These are phyloP conservation scores for Penicillium sp. DNA, from an alignment of 2,329 filamentous ascomycete species.

Conservation along the genomic window DNA sequence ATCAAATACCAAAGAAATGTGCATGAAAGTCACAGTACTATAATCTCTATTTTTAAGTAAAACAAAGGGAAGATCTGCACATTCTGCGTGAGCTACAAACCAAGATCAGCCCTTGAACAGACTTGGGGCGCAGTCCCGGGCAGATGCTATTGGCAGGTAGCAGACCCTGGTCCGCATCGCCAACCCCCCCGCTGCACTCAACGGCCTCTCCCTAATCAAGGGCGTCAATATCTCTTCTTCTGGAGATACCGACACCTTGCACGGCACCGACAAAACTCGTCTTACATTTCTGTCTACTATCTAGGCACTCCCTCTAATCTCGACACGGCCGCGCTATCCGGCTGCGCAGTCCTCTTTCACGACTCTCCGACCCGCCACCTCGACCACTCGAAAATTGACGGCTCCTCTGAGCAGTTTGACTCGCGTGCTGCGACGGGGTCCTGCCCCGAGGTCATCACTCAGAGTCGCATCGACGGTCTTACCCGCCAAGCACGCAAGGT, in stretches of 20 bases:
- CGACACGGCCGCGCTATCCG: slow-evolving; percentile 8
- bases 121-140: too few species aligned
- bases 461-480: slow-evolving; percentile 23
- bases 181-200: slow-evolving; percentile 10
- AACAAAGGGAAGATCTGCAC: too few species aligned
- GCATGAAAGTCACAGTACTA: too few species aligned
- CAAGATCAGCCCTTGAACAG: too few species aligned
- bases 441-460: slow-evolving; percentile 21
- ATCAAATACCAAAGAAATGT: too few species aligned
- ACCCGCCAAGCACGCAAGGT: slow-evolving; percentile 12
- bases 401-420: slow-evolving; percentile 1
- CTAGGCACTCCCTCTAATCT: slow-evolving; percentile 17
- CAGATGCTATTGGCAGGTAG: too few species aligned
- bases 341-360: slow-evolving; percentile 27
- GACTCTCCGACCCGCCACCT: slow-evolving; percentile 18
- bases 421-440: slow-evolving; percentile 13
- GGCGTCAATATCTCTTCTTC: slow-evolving; percentile 18
- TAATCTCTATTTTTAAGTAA: too few species aligned
- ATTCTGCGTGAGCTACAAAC: too few species aligned
- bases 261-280: neutral
- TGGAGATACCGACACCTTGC: neutral
- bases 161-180: slow-evolving; percentile 11
- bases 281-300: slow-evolving; percentile 24
- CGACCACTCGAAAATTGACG: neutral
- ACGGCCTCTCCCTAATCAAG: slow-evolving; percentile 24